Conservation (phyloP, 306 rosid genomes). For the Hippophae tibetana region DNA sequence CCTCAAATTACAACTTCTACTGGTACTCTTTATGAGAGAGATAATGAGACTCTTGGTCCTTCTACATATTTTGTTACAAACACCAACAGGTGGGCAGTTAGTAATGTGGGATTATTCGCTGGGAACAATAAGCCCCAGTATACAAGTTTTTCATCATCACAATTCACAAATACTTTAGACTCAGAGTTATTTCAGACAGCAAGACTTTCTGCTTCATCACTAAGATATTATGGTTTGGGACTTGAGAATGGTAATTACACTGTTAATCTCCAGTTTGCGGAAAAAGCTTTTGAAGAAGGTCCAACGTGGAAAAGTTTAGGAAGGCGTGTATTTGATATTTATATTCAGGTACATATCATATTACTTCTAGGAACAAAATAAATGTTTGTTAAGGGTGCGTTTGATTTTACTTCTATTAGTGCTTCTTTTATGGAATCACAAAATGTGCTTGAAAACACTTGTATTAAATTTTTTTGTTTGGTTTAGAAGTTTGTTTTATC, state of each 20-base stretch:
- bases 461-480: too few relatives aligned
- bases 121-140: constrained; percentile 16
- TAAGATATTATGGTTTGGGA: constrained; percentile 74
- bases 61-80: constrained; percentile 54
- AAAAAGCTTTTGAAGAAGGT: constrained; percentile 32
- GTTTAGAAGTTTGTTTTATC: too few relatives aligned
- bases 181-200: constrained; percentile 57
- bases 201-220: constrained; percentile 65
- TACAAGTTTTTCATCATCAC: constrained; percentile 23
- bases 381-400: too few relatives aligned
- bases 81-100: constrained; percentile 54
- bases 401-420: neutral
- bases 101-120: constrained; percentile 54
- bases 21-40: constrained; percentile 35
- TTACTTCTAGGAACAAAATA: neutral
- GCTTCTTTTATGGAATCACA: neutral
- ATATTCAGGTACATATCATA: constrained; percentile 48
- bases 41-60: constrained; percentile 53
- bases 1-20: constrained; percentile 24
- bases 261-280: constrained; percentile 57
- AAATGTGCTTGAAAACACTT: too few relatives aligned
- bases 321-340: constrained; percentile 59
- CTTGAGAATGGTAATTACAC: constrained; percentile 58
- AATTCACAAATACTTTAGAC: constrained; percentile 33
- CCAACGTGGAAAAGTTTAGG: constrained; percentile 57